Percentiles rank a stretch among this genome's conserved stretches.
Evolutionary conservation across 2,329 filamentous ascomycete species (phyloP).

Genomic region (Colletotrichum acutatum): DNA sequence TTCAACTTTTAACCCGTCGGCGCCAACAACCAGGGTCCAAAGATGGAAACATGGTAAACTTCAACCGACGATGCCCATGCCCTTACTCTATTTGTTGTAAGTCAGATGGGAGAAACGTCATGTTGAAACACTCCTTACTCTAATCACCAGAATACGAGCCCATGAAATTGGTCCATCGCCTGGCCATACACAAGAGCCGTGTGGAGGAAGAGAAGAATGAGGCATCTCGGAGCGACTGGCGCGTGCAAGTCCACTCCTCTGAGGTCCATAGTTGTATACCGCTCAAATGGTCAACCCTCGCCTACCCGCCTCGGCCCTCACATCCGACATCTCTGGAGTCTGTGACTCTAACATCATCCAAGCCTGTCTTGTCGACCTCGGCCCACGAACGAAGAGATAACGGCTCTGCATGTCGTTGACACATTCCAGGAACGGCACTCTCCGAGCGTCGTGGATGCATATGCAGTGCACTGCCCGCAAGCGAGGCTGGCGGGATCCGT

Average conservation of each 20-base stretch:
- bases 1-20: slow-evolving; percentile 24
- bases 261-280: background rate
- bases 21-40: background rate
- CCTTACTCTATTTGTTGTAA: background rate
- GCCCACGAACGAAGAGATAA: slow-evolving; percentile 23
- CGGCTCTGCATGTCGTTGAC: slow-evolving; percentile 21
- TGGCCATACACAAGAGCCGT: too few species aligned
- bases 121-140: slow-evolving; percentile 18
- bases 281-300: background rate
- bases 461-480: background rate
- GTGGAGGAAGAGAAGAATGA: background rate
- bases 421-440: slow-evolving; percentile 6
- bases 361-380: background rate
- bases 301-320: background rate
- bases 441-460: slow-evolving; percentile 1
- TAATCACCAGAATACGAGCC: background rate
- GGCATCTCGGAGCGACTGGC: background rate
- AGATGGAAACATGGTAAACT: background rate
- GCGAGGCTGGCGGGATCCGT: background rate
- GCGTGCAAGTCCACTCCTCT: background rate
- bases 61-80: background rate
- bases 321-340: background rate
- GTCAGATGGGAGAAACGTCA: slow-evolving; percentile 12
- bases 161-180: background rate
- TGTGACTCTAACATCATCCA: background rate